Conservation (phyloP, 306 rosid species). For the Hippophae tibetana region DNA sequence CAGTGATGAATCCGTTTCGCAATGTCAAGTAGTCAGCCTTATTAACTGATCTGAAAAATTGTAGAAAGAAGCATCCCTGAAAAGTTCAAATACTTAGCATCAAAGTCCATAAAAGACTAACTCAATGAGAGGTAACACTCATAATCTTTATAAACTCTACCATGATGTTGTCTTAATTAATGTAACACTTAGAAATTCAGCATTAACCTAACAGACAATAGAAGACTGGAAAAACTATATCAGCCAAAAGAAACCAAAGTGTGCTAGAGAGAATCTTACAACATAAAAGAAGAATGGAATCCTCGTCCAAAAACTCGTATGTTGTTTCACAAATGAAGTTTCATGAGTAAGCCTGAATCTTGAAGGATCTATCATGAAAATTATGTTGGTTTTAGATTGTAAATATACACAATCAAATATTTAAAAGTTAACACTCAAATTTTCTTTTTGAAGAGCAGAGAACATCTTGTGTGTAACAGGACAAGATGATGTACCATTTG, state of each 20-base stretch:
- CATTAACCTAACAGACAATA: conserved; percentile 1
- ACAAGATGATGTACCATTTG: conserved; percentile 49
- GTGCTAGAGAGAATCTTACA: conserved; percentile 32
- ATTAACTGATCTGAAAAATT: conserved; percentile 70
- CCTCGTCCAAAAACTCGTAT: conserved; percentile 64
- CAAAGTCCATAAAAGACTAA: too few species aligned
- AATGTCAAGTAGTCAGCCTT: conserved; percentile 61
- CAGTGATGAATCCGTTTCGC: conserved; percentile 81
- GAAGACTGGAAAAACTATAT: neutral
- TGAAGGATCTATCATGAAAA: conserved; percentile 43
- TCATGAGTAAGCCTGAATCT: conserved; percentile 83
- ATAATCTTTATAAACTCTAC: too few species aligned
- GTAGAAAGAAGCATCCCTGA: conserved; percentile 85
- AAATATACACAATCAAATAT: neutral
- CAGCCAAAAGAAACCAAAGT: too few species aligned
- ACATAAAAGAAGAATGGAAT: conserved; percentile 59
- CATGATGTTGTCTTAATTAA: too few species aligned
- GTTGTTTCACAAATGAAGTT: conserved; percentile 84
- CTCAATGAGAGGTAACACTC: too few species aligned
- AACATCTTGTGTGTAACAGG: neutral
- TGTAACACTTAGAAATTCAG: neutral
- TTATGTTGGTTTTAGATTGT: too few species aligned
- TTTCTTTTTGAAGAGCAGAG: neutral
- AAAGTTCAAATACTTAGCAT: conserved; percentile 5
- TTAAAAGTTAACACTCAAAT: neutral